phyloP scores from a whole-genome alignment of 371 early-diverging fungal genomes.

The Dichotomocladium elegans region DNA sequence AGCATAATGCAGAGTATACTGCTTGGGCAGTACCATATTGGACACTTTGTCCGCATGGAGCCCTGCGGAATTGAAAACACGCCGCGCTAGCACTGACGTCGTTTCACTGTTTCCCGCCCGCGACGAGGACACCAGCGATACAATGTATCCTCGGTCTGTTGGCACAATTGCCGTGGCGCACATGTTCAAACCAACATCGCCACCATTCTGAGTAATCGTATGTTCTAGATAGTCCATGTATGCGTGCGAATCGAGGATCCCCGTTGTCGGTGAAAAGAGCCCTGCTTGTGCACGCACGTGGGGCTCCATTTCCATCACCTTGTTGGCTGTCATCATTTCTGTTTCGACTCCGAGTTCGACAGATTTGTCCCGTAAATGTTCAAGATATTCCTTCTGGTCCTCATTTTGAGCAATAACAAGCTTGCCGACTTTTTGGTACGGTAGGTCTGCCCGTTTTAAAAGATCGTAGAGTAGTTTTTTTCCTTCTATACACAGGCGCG shows the following conservation, averaged over 20 bases:
- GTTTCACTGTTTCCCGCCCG: conserved; percentile 12
- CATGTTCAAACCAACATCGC: conserved; percentile 50
- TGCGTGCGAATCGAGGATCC: conserved; percentile 77
- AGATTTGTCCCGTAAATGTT: conserved; percentile 58
- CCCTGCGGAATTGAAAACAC: conserved; percentile 81
- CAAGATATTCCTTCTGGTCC: conserved; percentile 54
- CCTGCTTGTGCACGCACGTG: conserved; percentile 40
- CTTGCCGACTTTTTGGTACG: conserved; percentile 62
- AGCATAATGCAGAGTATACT: conserved; percentile 57
- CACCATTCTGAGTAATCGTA: conserved; percentile 27
- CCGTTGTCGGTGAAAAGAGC: conserved; percentile 72
- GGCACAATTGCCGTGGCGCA: conserved; percentile 45
- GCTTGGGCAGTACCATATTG: conserved; percentile 37
- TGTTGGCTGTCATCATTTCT: conserved; percentile 45
- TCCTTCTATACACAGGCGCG: conserved; percentile 77
- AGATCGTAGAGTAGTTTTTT: conserved; percentile 66
- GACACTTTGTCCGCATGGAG: conserved; percentile 68
- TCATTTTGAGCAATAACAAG: conserved; percentile 75
- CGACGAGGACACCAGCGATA: conserved; percentile 41
- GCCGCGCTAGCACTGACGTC: conserved; percentile 47
- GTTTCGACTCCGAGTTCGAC: conserved; percentile 56
- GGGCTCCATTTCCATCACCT: conserved; percentile 56
- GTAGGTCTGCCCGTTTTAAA: conserved; percentile 45
- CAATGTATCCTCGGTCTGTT: conserved; percentile 33
- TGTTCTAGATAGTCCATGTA: conserved; percentile 63